These are phyloP conservation scores for Yamadazyma friedrichii DNA, from an alignment of 1,139 yeast genomes.

Conservation along the genomic window DNA sequence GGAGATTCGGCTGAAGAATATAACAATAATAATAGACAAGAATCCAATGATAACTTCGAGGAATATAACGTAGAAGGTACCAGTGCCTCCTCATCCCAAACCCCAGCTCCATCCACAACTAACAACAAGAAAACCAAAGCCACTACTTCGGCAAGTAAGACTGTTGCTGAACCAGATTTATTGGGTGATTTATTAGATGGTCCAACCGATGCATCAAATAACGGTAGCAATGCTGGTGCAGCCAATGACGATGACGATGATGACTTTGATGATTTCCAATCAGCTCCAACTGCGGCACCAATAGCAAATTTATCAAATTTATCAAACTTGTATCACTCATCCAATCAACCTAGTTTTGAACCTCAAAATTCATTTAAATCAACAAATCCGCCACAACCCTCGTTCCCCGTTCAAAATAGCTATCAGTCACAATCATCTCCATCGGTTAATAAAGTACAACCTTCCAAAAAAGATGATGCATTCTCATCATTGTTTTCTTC, in stretches of 20 bases:
- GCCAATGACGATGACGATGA: conserved; percentile 58
- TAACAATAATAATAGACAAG: conserved; percentile 24
- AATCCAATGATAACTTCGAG: conserved; percentile 49
- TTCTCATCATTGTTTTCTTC: conserved; percentile 78
- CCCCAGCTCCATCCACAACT: conserved; percentile 32
- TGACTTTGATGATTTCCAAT: conserved; percentile 93
- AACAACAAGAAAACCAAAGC: conserved; percentile 41
- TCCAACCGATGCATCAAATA: conserved; percentile 26
- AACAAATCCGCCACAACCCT: not conserved
- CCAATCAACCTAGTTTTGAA: conserved; percentile 15
- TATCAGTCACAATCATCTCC: conserved; percentile 11
- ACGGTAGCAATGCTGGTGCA: conserved; percentile 16
- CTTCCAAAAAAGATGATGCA: conserved; percentile 51
- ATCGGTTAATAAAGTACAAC: conserved; percentile 8
- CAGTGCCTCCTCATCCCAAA: conserved; percentile 25
- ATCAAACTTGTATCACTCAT: conserved; percentile 23
- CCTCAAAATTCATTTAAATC: conserved; percentile 14
- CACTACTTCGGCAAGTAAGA: conserved; percentile 31
- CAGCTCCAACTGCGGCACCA: conserved; percentile 50
- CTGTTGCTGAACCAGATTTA: conserved; percentile 46
- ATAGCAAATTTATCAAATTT: conserved; percentile 40
- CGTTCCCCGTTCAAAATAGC: conserved; percentile 3
- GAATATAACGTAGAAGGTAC: conserved; percentile 60
- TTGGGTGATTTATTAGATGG: conserved; percentile 59
- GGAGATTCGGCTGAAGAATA: conserved; percentile 54